Conservation (phyloP, 1,284 basidiomycete species). For the Entoloma clypeatum region DNA sequence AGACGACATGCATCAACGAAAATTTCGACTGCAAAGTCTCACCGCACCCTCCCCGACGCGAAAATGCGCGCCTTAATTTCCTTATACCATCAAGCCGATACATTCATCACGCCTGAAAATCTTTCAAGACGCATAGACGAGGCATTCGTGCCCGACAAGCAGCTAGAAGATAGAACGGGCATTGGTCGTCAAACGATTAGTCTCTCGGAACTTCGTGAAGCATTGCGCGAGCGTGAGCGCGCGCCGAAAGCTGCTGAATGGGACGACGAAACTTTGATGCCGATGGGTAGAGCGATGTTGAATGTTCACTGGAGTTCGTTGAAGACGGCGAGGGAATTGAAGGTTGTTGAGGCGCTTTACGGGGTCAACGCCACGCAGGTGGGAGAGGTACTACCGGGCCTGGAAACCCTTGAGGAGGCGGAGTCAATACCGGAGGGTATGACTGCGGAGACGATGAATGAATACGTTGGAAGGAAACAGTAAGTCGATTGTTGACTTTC, state of each 20-base stretch:
- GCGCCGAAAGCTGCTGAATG: slow-evolving; percentile 43
- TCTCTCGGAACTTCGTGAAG: slow-evolving; percentile 22
- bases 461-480: slow-evolving; percentile 4
- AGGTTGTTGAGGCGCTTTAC: slow-evolving; percentile 56
- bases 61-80: slow-evolving; percentile 69
- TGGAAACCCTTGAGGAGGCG: slow-evolving; percentile 54
- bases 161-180: background rate
- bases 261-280: slow-evolving; percentile 23
- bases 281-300: slow-evolving; percentile 10
- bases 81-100: slow-evolving; percentile 66
- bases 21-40: slow-evolving; percentile 20
- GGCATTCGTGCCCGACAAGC: slow-evolving; percentile 41
- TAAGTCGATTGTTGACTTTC: background rate
- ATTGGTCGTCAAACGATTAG: slow-evolving; percentile 1
- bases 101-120: slow-evolving; percentile 66
- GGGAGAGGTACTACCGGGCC: slow-evolving; percentile 43
- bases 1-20: slow-evolving; percentile 23
- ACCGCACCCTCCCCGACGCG: slow-evolving; percentile 42
- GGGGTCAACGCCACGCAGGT: slow-evolving; percentile 41
- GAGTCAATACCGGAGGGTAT: slow-evolving; percentile 27
- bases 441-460: slow-evolving; percentile 16
- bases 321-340: slow-evolving; percentile 37
- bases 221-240: slow-evolving; percentile 25
- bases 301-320: slow-evolving; percentile 32
- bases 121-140: slow-evolving; percentile 60